Percentiles rank a stretch among this genome's conserved stretches.
Evolutionary conservation across 805 yeast genomes (phyloP).

Genomic region (Starmerella apis): DNA sequence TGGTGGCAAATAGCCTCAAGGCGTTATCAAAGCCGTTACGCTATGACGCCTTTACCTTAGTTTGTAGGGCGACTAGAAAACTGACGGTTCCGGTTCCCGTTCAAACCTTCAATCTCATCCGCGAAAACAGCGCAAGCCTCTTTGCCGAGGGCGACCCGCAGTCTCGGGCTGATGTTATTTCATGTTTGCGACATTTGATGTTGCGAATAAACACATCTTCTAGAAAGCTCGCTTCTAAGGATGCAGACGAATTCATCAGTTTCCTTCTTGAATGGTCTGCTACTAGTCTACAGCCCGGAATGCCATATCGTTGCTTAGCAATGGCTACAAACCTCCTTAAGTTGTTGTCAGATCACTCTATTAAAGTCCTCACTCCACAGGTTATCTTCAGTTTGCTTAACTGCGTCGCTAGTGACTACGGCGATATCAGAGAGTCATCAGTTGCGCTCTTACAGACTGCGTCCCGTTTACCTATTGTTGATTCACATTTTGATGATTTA

Average conservation of each 20-base stretch:
- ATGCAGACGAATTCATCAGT: constrained; percentile 36
- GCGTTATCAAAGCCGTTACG: constrained; percentile 1
- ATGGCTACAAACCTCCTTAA: constrained; percentile 42
- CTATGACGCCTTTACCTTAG: constrained; percentile 14
- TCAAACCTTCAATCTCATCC: constrained; percentile 38
- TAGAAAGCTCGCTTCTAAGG: constrained; percentile 8
- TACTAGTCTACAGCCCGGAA: constrained; percentile 42
- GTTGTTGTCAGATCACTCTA: constrained; percentile 43
- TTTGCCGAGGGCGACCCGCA: constrained; percentile 60
- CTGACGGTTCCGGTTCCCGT: constrained; percentile 47
- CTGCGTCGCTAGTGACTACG: constrained; percentile 58
- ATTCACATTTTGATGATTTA: neutral
- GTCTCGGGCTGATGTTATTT: constrained; percentile 52
- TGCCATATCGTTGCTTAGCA: constrained; percentile 45
- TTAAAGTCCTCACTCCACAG: constrained; percentile 36
- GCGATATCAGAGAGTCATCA: constrained; percentile 56
- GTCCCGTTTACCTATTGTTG: constrained; percentile 27
- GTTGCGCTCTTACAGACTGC: constrained; percentile 40
- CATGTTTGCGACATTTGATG: constrained; percentile 52
- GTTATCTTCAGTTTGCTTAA: constrained; percentile 46
- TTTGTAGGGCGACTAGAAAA: constrained; percentile 45
- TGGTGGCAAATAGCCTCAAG: constrained; percentile 3
- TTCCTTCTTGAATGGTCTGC: constrained; percentile 35
- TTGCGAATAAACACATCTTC: constrained; percentile 36
- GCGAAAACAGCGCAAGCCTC: constrained; percentile 39